Percentiles rank a stretch among this genome's conserved stretches.
These are phyloP conservation scores for Leccinum fuscescens DNA, from an alignment of 1,284 basidiomycete genomes.

Conservation along the genomic window DNA sequence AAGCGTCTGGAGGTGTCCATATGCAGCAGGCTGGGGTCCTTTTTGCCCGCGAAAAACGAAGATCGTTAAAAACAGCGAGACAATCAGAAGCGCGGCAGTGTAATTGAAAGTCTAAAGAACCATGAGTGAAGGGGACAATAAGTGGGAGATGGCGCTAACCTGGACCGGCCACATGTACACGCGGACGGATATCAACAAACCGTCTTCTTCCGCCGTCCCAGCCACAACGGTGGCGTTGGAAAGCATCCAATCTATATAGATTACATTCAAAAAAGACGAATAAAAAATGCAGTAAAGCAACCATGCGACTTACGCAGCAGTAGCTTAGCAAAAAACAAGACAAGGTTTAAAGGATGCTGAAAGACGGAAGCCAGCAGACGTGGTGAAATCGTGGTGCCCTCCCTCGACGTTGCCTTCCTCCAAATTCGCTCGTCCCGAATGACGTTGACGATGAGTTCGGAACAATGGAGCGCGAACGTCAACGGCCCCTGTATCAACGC, in stretches of 20 bases:
- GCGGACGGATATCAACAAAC: constrained; percentile 16
- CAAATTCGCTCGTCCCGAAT: constrained; percentile 31
- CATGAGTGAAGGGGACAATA: too few species aligned
- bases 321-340: constrained; percentile 24
- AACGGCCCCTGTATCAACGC: constrained; percentile 28
- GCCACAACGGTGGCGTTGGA: constrained; percentile 27
- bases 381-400: constrained; percentile 16
- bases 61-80: too few species aligned
- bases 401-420: constrained; percentile 20
- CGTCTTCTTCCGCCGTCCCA: constrained; percentile 11
- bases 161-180: constrained; percentile 31
- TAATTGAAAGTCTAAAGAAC: too few species aligned
- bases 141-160: constrained; percentile 2
- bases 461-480: constrained; percentile 31
- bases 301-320: constrained; percentile 25
- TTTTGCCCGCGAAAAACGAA: too few species aligned
- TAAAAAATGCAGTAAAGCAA: too few species aligned
- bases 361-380: constrained; percentile 25
- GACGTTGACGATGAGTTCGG: constrained; percentile 31
- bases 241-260: constrained; percentile 34
- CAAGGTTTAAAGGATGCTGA: constrained; percentile 14
- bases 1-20: too few species aligned
- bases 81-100: too few species aligned
- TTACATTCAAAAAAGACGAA: too few species aligned
- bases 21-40: too few species aligned